Evolutionary conservation across 768 basidiomycete species (phyloP).

Genomic region (Butyriboletus loyo): DNA sequence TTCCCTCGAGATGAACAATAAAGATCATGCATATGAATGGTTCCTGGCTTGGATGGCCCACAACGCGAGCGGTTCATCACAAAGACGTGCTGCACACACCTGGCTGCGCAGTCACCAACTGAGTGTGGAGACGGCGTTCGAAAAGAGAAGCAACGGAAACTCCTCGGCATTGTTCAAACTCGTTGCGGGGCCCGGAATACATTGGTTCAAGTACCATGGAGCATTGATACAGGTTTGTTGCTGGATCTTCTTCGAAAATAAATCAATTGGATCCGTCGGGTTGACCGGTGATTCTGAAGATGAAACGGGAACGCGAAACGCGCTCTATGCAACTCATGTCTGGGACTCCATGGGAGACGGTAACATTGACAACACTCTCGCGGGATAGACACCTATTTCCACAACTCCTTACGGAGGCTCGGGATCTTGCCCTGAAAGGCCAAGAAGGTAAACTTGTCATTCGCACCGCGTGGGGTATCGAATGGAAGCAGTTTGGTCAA

Average conservation of each 20-base stretch:
- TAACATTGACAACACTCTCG: conserved; percentile 90
- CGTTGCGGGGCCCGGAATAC: conserved; percentile 94
- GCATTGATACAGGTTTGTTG: conserved; percentile 90
- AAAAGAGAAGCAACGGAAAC: conserved; percentile 88
- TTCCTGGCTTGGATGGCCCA: conserved; percentile 95
- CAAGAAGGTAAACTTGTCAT: conserved; percentile 95
- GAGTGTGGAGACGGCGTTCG: conserved; percentile 89
- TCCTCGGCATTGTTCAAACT: conserved; percentile 86
- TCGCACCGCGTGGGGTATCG: conserved; percentile 93
- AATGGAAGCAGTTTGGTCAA: conserved; percentile 95
- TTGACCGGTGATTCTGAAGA: conserved; percentile 42
- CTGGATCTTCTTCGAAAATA: neutral
- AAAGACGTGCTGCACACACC: conserved; percentile 19
- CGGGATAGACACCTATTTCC: conserved; percentile 82
- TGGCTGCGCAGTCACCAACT: conserved; percentile 86
- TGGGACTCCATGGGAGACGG: conserved; percentile 95
- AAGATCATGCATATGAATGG: conserved; percentile 94
- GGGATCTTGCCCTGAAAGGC: conserved; percentile 77
- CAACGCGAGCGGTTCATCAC: conserved; percentile 43
- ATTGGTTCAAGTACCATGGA: conserved; percentile 85
- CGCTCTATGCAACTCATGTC: conserved; percentile 89
- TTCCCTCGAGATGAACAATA: conserved; percentile 93
- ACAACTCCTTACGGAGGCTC: conserved; percentile 79
- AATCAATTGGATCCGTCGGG: neutral
- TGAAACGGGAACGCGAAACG: conserved; percentile 92